Base-by-base conservation (phyloP, 2,329 filamentous ascomycete genomes). In the Claviceps monticola region DNA sequence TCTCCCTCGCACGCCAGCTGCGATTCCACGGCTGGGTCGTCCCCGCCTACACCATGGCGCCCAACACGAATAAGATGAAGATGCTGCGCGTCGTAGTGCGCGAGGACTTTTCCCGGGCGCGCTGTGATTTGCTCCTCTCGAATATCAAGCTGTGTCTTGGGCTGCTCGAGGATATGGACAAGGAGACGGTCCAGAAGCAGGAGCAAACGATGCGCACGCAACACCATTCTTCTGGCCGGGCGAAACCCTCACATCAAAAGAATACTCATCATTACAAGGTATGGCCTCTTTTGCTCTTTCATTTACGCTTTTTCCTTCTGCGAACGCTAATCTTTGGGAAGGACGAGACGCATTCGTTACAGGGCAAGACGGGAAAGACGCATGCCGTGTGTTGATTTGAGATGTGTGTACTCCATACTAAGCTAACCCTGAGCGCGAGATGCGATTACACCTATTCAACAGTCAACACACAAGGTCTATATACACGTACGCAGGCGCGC, bases 1-100 rank as follows among this genome's bases (percentile, higher is more conserved):
- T 89, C 55, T 77, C 84, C 1, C 71, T 89, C 42, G 90, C 91
- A 1, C 89, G 95, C 64, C 85, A 89, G 67, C 79, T 96, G 26
- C 84, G 91, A 49, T 82, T 87, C 57, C 80, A 89, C 37, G 87
- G 88, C 44, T 97, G 91, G 91, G 85, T 96, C 34, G 87, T 96
- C 0, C 91, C 91, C 0, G 91, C 91, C 0, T 97, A 97, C 71
- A 97, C 90, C 41, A 96, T 96, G 91, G 91, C 91, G 0, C 90
- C 90, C 17, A 77, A 95, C 64, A 89, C 87, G 17, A 74, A 87
- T 52, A 74, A 82, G 57, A 75, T 96, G 62, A 94, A 95, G 76
- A 84, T 97, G 78, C 81, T 96, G 73, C 83, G 91, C 39, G 81
- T 96, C 4, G 91, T 97, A 0, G 87, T 96, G 4, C 81, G 91